Conservation (phyloP, 1,284 basidiomycete genomes). For the Rhodotorula sp. region DNA sequence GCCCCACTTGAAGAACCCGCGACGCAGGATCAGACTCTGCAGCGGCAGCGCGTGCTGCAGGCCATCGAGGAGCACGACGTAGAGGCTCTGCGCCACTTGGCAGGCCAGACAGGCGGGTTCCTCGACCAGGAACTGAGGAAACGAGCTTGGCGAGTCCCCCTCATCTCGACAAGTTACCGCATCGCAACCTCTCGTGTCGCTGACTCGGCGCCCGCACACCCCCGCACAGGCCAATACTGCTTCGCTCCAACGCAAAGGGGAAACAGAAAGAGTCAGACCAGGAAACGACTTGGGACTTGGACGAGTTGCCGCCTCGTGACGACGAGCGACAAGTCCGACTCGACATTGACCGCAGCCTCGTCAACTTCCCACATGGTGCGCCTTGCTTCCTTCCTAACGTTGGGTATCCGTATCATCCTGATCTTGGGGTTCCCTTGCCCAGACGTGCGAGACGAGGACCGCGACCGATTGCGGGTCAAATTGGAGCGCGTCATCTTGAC, state of each 20-base stretch:
- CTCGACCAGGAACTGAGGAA: conserved; percentile 20
- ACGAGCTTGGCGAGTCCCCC: conserved; percentile 21
- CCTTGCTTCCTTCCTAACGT: background rate
- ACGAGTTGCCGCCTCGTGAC: conserved; percentile 3
- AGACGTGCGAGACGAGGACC: conserved; percentile 33
- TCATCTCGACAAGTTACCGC: too few relatives aligned
- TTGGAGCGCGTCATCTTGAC: conserved; percentile 41
- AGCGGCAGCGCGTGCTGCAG: conserved; percentile 1
- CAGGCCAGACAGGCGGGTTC: conserved; percentile 25
- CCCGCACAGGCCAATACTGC: conserved; percentile 24
- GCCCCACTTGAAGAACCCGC: too few relatives aligned
- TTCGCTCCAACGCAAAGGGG: conserved; percentile 14
- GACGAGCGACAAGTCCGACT: conserved; percentile 43
- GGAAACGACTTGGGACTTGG: background rate
- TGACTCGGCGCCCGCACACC: background rate
- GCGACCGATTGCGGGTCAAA: conserved; percentile 32
- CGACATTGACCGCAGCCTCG: conserved; percentile 45
- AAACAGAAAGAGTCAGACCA: background rate
- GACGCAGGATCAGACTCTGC: background rate
- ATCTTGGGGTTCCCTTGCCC: background rate
- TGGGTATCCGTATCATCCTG: background rate
- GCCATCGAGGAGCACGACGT: background rate
- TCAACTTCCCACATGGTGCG: conserved; percentile 43
- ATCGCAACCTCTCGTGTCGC: background rate
- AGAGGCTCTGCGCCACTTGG: conserved; percentile 1